Evolutionary conservation across 495 filamentous ascomycete genomes (phyloP), one percentile per base, ranked within the genome.

Genomic region (Tuber magnatum): DNA sequence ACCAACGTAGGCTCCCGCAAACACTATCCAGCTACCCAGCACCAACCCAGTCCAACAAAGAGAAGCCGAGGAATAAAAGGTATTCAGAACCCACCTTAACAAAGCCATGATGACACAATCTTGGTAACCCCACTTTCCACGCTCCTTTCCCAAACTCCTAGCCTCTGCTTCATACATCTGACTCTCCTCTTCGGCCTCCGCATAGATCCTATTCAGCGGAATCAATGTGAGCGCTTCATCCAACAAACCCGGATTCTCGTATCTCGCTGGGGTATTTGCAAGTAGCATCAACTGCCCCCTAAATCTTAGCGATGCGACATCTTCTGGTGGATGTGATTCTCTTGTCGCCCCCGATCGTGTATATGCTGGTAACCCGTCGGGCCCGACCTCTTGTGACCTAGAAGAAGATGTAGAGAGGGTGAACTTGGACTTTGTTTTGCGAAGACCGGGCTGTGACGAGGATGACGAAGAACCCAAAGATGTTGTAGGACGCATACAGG

Each of bases 51-150:
- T 20, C 56, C 28, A 73, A 81, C 79, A 81, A 81, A 81, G 78
- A 71, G 46, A 43, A 14, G 74, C 42, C 56, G 82, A 86, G 69
- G 83, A 71, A 75, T 78, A 76, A 76, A 75, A 80, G 72, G n/a
- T 40, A 42, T 71, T 74, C 41, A 35, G 40, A 70, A 83, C 86
- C 80, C 79, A 92, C 93, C 90, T 94, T 75, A 97, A 85, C 75
- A 99, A 86, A 75, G 95, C 92, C 80, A 91, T 90, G 79, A 99
- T 91, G 43, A 97, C 92, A 85, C 94, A 99, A 85, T 99, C 95
- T 84, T 98, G 96, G 81, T 97, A 97, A 22, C 93, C 94, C 96
- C 96, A 99, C 87, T 95, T 92, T 24, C 94, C 89, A 80, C 91
- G 92, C 74, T 89, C 89, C 70, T 90, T 88, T 3, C 91, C 92